Conservation (phyloP, 2,329 filamentous ascomycete genomes). For the Beauveria varroae region DNA sequence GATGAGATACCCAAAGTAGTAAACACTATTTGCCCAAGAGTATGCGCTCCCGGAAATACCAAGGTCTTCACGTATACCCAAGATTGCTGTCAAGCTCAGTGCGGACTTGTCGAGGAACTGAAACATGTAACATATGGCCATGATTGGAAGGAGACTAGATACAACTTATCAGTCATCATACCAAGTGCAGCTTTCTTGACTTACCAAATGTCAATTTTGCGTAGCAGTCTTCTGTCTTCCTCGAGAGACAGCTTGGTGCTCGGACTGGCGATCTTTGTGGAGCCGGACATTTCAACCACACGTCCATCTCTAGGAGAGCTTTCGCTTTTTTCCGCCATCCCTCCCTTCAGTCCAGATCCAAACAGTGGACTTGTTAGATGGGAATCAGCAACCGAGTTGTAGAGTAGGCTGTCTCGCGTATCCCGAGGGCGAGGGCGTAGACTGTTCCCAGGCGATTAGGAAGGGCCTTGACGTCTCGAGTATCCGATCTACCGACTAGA, state of each 20-base stretch:
- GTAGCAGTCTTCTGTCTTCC: slow-evolving; percentile 45
- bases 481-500: neutral
- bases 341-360: neutral
- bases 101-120: slow-evolving; percentile 56
- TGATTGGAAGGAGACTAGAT: slow-evolving; percentile 40
- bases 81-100: slow-evolving; percentile 42
- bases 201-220: slow-evolving; percentile 51
- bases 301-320: neutral
- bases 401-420: neutral
- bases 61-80: slow-evolving; percentile 40
- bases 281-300: neutral
- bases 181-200: neutral
- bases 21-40: slow-evolving; percentile 42
- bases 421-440: neutral
- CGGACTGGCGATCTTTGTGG: neutral
- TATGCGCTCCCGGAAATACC: slow-evolving; percentile 41
- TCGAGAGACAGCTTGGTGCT: slow-evolving; percentile 10
- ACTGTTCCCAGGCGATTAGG: neutral
- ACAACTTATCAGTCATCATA: neutral
- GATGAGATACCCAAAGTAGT: slow-evolving; percentile 45
- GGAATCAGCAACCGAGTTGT: no score
- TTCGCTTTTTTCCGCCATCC: neutral
- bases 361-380: neutral
- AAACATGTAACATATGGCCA: slow-evolving; percentile 47
- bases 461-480: neutral